Evolutionary conservation across 805 yeast genomes (phyloP), one percentile per base, ranked within the genome.

Genomic region (Yamadazyma paraphyllophila): DNA sequence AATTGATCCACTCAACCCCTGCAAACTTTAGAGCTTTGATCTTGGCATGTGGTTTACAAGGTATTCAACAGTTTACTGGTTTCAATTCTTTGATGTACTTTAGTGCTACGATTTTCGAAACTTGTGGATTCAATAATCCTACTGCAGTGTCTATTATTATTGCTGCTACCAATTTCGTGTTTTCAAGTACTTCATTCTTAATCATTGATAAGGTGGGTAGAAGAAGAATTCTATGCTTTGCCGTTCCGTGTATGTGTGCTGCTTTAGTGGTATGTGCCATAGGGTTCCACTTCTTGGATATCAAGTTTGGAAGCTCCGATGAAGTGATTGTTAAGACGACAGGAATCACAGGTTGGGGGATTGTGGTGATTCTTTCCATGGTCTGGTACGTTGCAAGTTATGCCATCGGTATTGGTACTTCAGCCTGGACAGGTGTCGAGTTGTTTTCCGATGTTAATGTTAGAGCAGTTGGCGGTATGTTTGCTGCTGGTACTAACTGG

Each of bases 351-450:
- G 82, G 89, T 2, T 91, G 97, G 97, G 96, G 97, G 15, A 80
- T 87, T 50, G 82, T 91, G 12, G 81, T 92, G 44, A 85, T 94
- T 51, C 75, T 90, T 32, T 83, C 89, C 43, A 90, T 91, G 88
- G 88, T 92, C 52, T 63, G 81, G 34, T 94, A 74, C 61, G 97
- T 91, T 38, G 97, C 96, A 2, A 82, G 85, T 44, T 92, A 91
- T 63, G 96, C 97, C 40, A 73, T 88, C 54, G 98, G 98, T 55
- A 88, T 91, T 55, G 99, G 99, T 69, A 91, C 92, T 65, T 94
- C 89, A 45, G 97, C 98, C 46, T 92, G 99, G 99, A 96, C 92
- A 62, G 97, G 94, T 62, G 85, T 92, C 46, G 99, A 92, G 67
- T 72, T 92, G 60, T 90, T 94, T 71, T 94, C 97, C 30, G 96